These are phyloP conservation scores for Ormosia semicastrata DNA, from an alignment of 306 rosid species.

Conservation along the genomic window DNA sequence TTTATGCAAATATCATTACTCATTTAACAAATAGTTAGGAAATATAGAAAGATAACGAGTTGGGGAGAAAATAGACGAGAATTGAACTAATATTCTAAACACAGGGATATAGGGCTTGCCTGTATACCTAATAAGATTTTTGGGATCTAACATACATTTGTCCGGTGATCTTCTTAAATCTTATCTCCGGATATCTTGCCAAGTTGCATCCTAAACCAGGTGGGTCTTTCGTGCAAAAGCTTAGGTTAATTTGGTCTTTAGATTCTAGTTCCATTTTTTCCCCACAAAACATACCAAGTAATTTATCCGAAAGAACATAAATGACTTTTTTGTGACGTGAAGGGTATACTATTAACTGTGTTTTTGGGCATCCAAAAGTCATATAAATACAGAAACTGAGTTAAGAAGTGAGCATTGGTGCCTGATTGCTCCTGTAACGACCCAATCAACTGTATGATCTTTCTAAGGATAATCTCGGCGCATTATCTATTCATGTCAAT, in stretches of 20 bases:
- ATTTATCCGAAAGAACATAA: neutral
- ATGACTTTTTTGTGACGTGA: constrained; percentile 10
- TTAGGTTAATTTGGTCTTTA: neutral
- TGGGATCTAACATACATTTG: neutral
- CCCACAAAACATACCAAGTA: neutral
- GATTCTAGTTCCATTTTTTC: neutral
- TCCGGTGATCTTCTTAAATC: constrained; percentile 6
- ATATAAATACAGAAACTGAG: neutral
- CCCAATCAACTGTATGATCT: neutral
- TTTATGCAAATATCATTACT: too few relatives aligned
- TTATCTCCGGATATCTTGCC: constrained; percentile 1
- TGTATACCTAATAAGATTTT: neutral
- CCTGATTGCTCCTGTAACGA: neutral
- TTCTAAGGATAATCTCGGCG: neutral
- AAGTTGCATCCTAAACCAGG: neutral
- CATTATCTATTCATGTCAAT: neutral
- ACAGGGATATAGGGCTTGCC: neutral
- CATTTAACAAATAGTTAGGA: neutral
- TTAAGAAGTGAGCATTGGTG: neutral
- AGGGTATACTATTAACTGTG: neutral
- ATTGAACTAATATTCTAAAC: neutral
- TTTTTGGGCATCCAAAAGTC: constrained; percentile 25
- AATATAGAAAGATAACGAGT: neutral
- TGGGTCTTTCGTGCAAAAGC: neutral
- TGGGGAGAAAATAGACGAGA: neutral